Conservation (phyloP, 2,329 filamentous ascomycete species). For the Fusarium protoensiforme region DNA sequence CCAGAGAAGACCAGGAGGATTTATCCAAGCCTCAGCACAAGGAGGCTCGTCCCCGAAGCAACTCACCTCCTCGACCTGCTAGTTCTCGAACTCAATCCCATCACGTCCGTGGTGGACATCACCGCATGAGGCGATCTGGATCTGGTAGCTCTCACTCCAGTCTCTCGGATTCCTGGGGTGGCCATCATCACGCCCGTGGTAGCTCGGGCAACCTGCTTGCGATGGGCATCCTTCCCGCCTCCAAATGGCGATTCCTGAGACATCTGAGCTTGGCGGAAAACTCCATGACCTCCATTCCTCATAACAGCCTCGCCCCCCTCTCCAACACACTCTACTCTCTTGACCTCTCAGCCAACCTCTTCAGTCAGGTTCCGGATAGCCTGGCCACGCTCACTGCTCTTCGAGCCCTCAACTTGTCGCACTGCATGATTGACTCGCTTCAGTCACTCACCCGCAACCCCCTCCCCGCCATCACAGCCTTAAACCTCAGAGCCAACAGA, state of each 20-base stretch:
- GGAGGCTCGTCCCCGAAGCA: constrained; percentile 72
- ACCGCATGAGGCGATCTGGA: constrained; percentile 85
- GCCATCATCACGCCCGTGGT: constrained; percentile 67
- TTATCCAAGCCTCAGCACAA: constrained; percentile 55
- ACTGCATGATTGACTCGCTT: constrained; percentile 97
- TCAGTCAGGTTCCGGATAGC: constrained; percentile 93
- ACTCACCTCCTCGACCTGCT: constrained; percentile 81
- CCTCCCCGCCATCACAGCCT: constrained; percentile 89
- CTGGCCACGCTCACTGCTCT: constrained; percentile 86
- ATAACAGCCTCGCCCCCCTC: constrained; percentile 81
- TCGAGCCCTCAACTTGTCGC: constrained; percentile 91
- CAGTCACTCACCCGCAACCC: constrained; percentile 88
- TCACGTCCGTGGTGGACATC: constrained; percentile 73
- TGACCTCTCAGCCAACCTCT: constrained; percentile 91
- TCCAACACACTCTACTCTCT: constrained; percentile 91
- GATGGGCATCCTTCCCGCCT: constrained; percentile 78
- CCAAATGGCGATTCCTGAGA: constrained; percentile 94
- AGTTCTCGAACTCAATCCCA: constrained; percentile 79
- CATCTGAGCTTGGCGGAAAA: constrained; percentile 95
- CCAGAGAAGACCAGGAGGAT: constrained; percentile 61
- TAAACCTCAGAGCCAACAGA: constrained; percentile 91
- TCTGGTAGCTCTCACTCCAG: constrained; percentile 94
- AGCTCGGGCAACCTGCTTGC: constrained; percentile 83
- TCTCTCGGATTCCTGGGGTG: constrained; percentile 71
- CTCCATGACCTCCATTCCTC: constrained; percentile 81